Conservation (phyloP, 208 protist species). For the Crithidia bombi region DNA sequence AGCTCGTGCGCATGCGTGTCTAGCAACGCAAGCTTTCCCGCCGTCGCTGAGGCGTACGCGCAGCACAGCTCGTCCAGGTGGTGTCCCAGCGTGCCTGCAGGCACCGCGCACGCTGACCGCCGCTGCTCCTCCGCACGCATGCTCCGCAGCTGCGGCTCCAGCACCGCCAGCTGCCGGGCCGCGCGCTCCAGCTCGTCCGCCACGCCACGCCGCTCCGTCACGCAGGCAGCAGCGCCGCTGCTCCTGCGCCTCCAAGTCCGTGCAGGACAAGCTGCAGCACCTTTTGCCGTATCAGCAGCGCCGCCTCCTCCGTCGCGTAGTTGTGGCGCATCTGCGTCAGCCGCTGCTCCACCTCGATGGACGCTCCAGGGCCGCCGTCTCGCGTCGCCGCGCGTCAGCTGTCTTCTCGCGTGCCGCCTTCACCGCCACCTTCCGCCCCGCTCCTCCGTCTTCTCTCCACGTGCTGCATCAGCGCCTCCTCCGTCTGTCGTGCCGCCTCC, state of each 20-base stretch:
- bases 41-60: slow-evolving; percentile 6
- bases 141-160: neutral
- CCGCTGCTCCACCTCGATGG: neutral
- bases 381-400: neutral
- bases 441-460: neutral
- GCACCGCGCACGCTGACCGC: neutral
- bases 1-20: neutral
- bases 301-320: neutral
- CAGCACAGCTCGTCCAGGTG: slow-evolving; percentile 2
- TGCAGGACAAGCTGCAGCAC: neutral
- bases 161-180: neutral
- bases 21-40: slow-evolving; percentile 11
- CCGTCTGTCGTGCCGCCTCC: neutral
- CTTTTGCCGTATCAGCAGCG: neutral
- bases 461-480: neutral
- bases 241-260: slow-evolving; percentile 9
- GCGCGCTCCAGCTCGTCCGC: slow-evolving; percentile 5
- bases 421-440: neutral
- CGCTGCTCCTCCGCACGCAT: neutral
- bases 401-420: neutral
- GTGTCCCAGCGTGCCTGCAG: slow-evolving; percentile 3
- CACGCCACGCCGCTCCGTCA: neutral
- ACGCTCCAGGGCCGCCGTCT: neutral
- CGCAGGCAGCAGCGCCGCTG: neutral
- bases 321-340: neutral